A percentile compares a stretch with the other conserved stretches of the same genome.
phyloP scores from a whole-genome alignment of 148 eudicot genomes.

The Polygonum aviculare region DNA sequence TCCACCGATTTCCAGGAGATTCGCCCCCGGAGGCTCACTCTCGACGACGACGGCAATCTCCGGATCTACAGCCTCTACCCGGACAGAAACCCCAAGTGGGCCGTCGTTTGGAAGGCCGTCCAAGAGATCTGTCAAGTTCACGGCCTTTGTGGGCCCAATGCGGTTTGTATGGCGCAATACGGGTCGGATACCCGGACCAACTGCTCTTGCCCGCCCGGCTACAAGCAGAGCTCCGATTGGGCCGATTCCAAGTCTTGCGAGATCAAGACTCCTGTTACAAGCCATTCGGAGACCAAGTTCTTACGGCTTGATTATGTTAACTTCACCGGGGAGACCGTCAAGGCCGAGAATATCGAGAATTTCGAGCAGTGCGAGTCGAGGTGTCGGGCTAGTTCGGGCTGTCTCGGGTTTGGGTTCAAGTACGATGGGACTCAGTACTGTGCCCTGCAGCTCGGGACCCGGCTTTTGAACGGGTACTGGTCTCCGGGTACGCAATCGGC shows the following conservation, averaged over 20 bases:
- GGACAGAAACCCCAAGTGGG: constrained; percentile 26
- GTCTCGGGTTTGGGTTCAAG: constrained; percentile 61
- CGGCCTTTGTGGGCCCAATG: constrained; percentile 61
- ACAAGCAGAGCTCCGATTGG: constrained; percentile 6
- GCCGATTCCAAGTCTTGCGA: constrained; percentile 20
- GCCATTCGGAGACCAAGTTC: constrained; percentile 27
- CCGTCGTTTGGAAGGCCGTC: constrained; percentile 44
- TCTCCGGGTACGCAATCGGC: constrained; percentile 39
- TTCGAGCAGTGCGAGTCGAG: constrained; percentile 25
- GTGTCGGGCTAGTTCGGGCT: constrained; percentile 33
- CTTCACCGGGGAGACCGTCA: constrained; percentile 24
- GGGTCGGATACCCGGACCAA: constrained; percentile 19
- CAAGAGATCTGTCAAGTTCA: constrained; percentile 34
- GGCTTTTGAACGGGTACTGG: constrained; percentile 49
- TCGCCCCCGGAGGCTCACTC: constrained; percentile 33
- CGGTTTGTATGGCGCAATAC: constrained; percentile 38
- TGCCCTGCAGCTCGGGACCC: constrained; percentile 30
- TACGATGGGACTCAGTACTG: constrained; percentile 54
- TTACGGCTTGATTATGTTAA: constrained; percentile 61
- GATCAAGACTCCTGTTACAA: constrained; percentile 19
- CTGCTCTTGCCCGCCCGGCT: constrained; percentile 56
- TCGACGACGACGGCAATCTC: constrained; percentile 65
- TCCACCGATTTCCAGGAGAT: constrained; percentile 36
- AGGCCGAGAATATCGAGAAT: constrained; percentile 16
- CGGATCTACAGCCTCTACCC: constrained; percentile 37